Conservation (phyloP, 371 early-diverging fungal genomes). For the Mucor circinelloides region DNA sequence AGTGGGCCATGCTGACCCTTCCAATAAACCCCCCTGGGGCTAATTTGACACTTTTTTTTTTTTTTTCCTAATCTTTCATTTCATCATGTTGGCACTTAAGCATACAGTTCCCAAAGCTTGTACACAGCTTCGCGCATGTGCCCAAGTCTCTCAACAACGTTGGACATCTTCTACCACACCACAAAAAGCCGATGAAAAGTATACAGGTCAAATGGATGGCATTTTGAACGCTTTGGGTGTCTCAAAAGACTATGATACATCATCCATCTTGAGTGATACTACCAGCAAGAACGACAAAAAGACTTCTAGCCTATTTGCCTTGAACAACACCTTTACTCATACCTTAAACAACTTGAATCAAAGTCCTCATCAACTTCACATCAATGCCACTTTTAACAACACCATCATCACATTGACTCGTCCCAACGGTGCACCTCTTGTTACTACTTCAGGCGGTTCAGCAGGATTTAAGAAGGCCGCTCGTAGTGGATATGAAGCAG, state of each 20-base stretch:
- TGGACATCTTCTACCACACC: constrained; percentile 1
- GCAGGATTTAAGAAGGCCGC: constrained; percentile 89
- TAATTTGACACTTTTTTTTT: constrained; percentile 3
- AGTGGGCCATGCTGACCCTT: neutral
- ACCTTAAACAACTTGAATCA: constrained; percentile 24
- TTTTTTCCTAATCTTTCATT: neutral
- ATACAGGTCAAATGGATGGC: constrained; percentile 23
- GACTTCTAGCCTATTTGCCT: neutral
- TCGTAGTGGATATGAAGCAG: constrained; percentile 90
- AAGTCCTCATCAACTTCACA: constrained; percentile 65
- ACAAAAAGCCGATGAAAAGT: constrained; percentile 7
- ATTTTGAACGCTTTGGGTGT: constrained; percentile 20
- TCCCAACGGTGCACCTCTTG: constrained; percentile 69
- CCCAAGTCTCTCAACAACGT: constrained; percentile 17
- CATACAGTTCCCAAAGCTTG: constrained; percentile 16
- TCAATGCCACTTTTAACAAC: constrained; percentile 86
- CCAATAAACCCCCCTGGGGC: neutral
- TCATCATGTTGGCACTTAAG: constrained; percentile 24
- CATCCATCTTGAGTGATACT: constrained; percentile 3
- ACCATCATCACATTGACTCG: constrained; percentile 87
- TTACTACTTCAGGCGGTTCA: constrained; percentile 79
- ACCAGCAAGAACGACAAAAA: constrained; percentile 1
- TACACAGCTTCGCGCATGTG: constrained; percentile 12
- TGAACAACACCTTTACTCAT: constrained; percentile 3
- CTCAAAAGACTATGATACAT: neutral